phyloP scores from a whole-genome alignment of 768 basidiomycete genomes.

The Leccinum variicolor region DNA sequence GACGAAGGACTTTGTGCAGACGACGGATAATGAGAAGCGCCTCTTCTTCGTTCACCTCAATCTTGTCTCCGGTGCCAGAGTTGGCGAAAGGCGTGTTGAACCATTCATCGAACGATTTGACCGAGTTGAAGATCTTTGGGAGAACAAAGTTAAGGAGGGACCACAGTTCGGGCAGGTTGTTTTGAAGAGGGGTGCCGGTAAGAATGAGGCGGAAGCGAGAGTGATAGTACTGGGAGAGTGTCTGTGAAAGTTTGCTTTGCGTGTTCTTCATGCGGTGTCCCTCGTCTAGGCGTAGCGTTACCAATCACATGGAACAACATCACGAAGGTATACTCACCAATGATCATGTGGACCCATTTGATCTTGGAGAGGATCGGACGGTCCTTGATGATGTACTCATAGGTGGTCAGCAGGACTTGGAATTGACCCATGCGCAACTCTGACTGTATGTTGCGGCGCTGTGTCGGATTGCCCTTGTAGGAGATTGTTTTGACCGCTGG shows the following conservation, averaged over 20 bases:
- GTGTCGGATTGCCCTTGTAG: slow-evolving; percentile 89
- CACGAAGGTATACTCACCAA: slow-evolving; percentile 48
- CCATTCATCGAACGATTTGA: slow-evolving; percentile 99
- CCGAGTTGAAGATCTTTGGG: slow-evolving; percentile 97
- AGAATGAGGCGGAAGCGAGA: slow-evolving; percentile 91
- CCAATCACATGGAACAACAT: not conserved
- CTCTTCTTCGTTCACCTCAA: slow-evolving; percentile 99
- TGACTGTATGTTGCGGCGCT: slow-evolving; percentile 72
- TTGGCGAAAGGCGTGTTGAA: slow-evolving; percentile 99
- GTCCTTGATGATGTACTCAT: slow-evolving; percentile 98
- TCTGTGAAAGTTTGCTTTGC: slow-evolving; percentile 84
- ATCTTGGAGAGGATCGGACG: slow-evolving; percentile 85
- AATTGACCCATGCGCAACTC: slow-evolving; percentile 80
- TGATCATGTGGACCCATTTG: slow-evolving; percentile 98
- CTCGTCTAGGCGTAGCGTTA: slow-evolving; percentile 55
- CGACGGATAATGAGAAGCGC: slow-evolving; percentile 95
- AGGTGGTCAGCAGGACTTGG: slow-evolving; percentile 91
- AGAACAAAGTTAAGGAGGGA: slow-evolving; percentile 92
- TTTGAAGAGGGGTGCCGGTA: slow-evolving; percentile 94
- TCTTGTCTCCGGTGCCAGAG: slow-evolving; percentile 96
- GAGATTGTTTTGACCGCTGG: slow-evolving; percentile 75
- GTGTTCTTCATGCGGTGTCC: slow-evolving; percentile 99
- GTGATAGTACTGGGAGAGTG: slow-evolving; percentile 88
- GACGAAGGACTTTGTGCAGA: slow-evolving; percentile 91
- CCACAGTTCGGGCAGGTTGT: slow-evolving; percentile 96